Conservation (phyloP, 768 basidiomycete genomes). For the Rubroboletus pulcherrimus region DNA sequence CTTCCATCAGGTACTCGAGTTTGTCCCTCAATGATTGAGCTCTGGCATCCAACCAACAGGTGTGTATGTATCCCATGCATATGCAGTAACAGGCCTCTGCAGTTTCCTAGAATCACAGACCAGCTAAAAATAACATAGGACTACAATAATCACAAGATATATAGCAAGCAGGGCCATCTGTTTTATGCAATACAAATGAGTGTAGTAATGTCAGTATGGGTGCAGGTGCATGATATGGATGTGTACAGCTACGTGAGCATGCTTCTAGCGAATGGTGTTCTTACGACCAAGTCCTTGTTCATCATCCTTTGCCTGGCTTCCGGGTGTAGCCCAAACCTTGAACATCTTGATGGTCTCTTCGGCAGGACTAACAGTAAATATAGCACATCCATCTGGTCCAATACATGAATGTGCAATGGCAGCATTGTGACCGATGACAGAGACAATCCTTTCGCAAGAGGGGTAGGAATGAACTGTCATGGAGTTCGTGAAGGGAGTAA, state of each 20-base stretch:
- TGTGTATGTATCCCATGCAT: background rate
- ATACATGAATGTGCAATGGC: slow-evolving; percentile 59
- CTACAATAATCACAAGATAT: slow-evolving; percentile 9
- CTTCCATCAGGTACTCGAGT: no score
- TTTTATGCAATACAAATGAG: slow-evolving; percentile 6
- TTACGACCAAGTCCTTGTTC: slow-evolving; percentile 22
- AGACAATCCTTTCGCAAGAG: slow-evolving; percentile 46
- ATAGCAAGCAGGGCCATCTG: slow-evolving; percentile 2
- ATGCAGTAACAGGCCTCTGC: background rate
- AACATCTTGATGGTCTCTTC: slow-evolving; percentile 75
- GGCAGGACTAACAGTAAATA: slow-evolving; percentile 60
- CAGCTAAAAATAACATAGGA: slow-evolving; percentile 5
- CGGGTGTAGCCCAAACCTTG: slow-evolving; percentile 52
- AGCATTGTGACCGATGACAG: slow-evolving; percentile 53
- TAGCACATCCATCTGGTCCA: slow-evolving; percentile 55
- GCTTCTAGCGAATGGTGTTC: slow-evolving; percentile 25
- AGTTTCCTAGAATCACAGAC: background rate
- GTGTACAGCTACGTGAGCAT: background rate
- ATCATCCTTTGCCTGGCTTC: slow-evolving; percentile 14
- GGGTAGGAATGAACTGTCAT: slow-evolving; percentile 54
- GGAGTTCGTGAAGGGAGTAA: slow-evolving; percentile 36
- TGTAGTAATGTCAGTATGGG: slow-evolving; percentile 1
- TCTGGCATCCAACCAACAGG: no score
- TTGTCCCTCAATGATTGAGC: no score
- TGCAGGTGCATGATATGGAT: background rate